Conservation (phyloP, 495 filamentous ascomycete genomes). For the Astrothelium macrocarpum region DNA sequence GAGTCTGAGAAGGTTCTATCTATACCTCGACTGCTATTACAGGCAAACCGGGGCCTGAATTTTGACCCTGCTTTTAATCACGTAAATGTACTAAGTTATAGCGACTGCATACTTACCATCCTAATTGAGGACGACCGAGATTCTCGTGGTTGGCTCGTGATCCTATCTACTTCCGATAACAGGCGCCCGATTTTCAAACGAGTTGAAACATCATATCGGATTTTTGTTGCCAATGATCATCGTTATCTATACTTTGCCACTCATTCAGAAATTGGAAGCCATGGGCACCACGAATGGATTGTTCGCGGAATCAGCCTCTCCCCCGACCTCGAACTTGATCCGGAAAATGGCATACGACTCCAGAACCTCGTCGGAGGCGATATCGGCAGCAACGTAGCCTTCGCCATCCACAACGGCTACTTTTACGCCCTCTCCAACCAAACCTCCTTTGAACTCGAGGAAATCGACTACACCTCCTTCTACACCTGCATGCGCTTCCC, state of each 20-base stretch:
- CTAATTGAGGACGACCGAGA: conserved; percentile 30
- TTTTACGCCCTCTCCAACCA: conserved; percentile 67
- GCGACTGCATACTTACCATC: conserved; percentile 52
- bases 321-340: conserved; percentile 36
- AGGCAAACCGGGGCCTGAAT: not conserved
- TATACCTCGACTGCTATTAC: not conserved
- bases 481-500: conserved; percentile 60
- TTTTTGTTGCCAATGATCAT: conserved; percentile 40
- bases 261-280: conserved; percentile 41
- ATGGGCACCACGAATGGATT: conserved; percentile 52
- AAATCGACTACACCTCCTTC: conserved; percentile 59
- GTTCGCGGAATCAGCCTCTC: conserved; percentile 31
- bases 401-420: conserved; percentile 58
- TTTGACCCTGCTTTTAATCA: conserved; percentile 8
- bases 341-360: conserved; percentile 38
- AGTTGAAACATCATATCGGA: conserved; percentile 33
- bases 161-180: conserved; percentile 37
- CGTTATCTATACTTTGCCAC: conserved; percentile 60
- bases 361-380: conserved; percentile 51
- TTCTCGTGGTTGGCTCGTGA: conserved; percentile 43
- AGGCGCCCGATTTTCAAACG: conserved; percentile 15
- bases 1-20: not conserved
- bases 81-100: conserved; percentile 46
- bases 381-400: conserved; percentile 58
- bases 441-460: conserved; percentile 52